A percentile compares a stretch with the other conserved stretches of the same genome.
Evolutionary conservation across 495 filamentous ascomycete species (phyloP).

Genomic region (Hypoxylon cercidicola): DNA sequence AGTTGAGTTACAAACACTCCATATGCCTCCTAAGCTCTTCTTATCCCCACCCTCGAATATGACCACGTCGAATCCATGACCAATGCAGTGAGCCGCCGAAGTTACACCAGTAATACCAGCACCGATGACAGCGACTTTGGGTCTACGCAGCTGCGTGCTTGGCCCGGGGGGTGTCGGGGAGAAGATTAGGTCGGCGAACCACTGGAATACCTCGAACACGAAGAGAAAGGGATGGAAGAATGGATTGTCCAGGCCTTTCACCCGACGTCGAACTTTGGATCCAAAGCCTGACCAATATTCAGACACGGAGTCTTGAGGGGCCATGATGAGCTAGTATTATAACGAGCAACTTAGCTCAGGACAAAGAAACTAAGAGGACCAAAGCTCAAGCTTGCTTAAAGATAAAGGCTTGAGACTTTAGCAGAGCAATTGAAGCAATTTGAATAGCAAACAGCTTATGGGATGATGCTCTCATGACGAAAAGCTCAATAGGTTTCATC

Average conservation of each 20-base stretch:
- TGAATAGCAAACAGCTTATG: slow-evolving; percentile 2
- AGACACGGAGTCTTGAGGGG: slow-evolving; percentile 12
- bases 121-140: slow-evolving; percentile 82
- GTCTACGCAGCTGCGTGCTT: slow-evolving; percentile 60
- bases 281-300: slow-evolving; percentile 3
- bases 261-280: slow-evolving; percentile 5
- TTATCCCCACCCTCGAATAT: slow-evolving; percentile 77
- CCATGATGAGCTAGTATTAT: neutral
- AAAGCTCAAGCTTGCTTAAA: neutral
- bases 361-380: neutral
- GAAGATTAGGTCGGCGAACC: slow-evolving; percentile 70
- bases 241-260: slow-evolving; percentile 39
- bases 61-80: slow-evolving; percentile 84
- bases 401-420: neutral
- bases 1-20: slow-evolving; percentile 68
- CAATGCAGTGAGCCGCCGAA: slow-evolving; percentile 83
- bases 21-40: slow-evolving; percentile 79
- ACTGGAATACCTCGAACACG: slow-evolving; percentile 75
- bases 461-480: slow-evolving; percentile 32
- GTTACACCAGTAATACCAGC: slow-evolving; percentile 86
- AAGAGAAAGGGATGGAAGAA: slow-evolving; percentile 62
- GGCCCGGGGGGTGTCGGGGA: slow-evolving; percentile 74
- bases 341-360: neutral
- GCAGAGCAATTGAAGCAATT: slow-evolving; percentile 4
- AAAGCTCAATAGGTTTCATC: slow-evolving; percentile 1